A percentile compares a stretch with the other conserved stretches of the same genome.
These are phyloP conservation scores for Ceratobasidium theobromae DNA, from an alignment of 1,284 basidiomycete genomes.

Conservation along the genomic window DNA sequence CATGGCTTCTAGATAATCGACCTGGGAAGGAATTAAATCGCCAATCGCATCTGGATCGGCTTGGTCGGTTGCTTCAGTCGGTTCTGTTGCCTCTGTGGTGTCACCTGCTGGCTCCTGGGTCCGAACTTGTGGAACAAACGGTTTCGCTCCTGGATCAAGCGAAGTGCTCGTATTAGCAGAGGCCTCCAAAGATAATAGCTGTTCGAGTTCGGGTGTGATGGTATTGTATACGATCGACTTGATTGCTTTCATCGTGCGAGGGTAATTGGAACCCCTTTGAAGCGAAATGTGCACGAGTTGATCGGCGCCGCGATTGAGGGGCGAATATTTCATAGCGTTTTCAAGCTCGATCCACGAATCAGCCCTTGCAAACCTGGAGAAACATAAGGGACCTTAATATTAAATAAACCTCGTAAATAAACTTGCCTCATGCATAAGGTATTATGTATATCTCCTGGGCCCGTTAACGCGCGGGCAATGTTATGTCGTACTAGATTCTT, in stretches of 20 bases:
- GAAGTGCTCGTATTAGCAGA: neutral
- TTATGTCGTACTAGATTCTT: neutral
- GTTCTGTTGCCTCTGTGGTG: neutral
- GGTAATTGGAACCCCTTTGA: neutral
- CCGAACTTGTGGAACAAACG: neutral
- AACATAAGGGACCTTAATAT: too few species aligned
- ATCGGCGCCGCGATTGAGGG: conserved; percentile 13
- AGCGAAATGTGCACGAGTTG: neutral
- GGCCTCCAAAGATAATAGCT: neutral
- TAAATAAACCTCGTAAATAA: too few species aligned
- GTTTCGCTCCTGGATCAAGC: neutral
- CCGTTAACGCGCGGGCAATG: neutral
- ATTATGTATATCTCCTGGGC: conserved; percentile 10
- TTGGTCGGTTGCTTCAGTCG: too few species aligned
- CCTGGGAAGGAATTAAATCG: neutral
- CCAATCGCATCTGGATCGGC: neutral
- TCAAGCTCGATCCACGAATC: conserved; percentile 3
- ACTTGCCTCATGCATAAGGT: too few species aligned
- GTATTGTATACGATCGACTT: neutral
- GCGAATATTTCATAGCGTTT: neutral
- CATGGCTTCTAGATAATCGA: neutral
- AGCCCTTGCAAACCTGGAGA: neutral
- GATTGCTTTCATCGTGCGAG: neutral
- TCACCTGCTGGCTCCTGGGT: neutral
- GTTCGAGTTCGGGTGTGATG: neutral